Conservation (phyloP, 2,329 filamentous ascomycete species). For the Lecanicillium sp. region DNA sequence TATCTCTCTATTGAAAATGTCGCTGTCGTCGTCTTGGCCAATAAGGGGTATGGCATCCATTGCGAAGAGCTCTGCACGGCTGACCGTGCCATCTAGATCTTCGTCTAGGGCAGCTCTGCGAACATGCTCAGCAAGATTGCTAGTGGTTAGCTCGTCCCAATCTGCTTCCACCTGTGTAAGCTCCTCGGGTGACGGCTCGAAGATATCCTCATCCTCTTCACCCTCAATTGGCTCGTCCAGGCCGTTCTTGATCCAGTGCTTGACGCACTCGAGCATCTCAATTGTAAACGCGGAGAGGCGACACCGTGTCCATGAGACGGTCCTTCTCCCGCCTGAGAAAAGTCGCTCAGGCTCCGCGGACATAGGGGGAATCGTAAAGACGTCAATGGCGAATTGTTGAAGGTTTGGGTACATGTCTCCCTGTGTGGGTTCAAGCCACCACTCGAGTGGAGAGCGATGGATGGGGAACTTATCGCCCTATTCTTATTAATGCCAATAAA, state of each 20-base stretch:
- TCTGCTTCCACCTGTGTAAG: no score
- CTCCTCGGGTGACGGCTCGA: no score
- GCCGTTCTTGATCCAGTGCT: neutral
- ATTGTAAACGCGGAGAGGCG: neutral
- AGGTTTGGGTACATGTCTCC: neutral
- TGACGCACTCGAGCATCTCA: neutral
- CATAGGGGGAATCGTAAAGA: constrained; percentile 2
- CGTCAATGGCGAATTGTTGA: constrained; percentile 1
- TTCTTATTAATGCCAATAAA: neutral
- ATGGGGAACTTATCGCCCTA: neutral
- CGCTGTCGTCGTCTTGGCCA: no score
- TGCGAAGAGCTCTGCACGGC: no score
- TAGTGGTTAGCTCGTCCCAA: no score
- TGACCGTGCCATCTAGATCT: no score
- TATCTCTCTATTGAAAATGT: no score
- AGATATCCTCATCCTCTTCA: no score
- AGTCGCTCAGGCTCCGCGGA: constrained; percentile 3
- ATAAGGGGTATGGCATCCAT: no score
- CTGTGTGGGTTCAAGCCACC: constrained; percentile 5
- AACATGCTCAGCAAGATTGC: no score
- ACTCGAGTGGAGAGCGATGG: neutral
- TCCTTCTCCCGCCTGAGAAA: constrained; percentile 1
- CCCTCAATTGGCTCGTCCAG: neutral
- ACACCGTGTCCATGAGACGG: neutral
- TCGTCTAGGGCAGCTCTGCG: no score